Percentiles rank a stretch among this genome's conserved stretches.
These are phyloP conservation scores for Collybia sordida DNA, from an alignment of 768 basidiomycete species.

Conservation along the genomic window DNA sequence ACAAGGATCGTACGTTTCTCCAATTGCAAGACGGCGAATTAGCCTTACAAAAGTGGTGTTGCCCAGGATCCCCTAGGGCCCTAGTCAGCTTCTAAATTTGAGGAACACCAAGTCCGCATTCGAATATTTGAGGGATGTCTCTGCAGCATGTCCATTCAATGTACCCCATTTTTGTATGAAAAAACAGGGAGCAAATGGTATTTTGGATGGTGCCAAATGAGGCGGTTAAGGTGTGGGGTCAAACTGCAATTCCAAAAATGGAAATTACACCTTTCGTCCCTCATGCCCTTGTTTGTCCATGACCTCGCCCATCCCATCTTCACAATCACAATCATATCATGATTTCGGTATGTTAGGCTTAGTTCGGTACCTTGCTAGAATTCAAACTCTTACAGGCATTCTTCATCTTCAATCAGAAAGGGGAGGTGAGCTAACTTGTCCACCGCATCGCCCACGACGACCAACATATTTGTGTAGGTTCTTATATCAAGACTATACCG, in stretches of 20 bases:
- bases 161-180: too few species aligned
- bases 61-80: too few species aligned
- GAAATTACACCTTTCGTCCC: not conserved
- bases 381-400: constrained; percentile 64
- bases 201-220: too few species aligned
- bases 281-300: too few species aligned
- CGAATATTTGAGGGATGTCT: not conserved
- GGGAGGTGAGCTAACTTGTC: constrained; percentile 68
- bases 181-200: too few species aligned
- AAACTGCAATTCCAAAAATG: not conserved
- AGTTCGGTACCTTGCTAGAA: not conserved
- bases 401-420: constrained; percentile 99
- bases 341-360: constrained; percentile 24
- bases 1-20: too few species aligned
- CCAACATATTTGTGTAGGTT: constrained; percentile 50
- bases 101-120: constrained; percentile 6
- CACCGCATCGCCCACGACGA: constrained; percentile 4
- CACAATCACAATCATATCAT: constrained; percentile 13
- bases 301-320: constrained; percentile 5
- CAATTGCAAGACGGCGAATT: too few species aligned
- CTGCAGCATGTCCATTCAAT: too few species aligned
- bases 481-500: constrained; percentile 95
- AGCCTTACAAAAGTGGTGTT: too few species aligned
- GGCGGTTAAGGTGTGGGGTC: too few species aligned
- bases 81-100: not conserved